phyloP scores from a whole-genome alignment of 345 rosid genomes.

The Aurinia saxatilis region DNA sequence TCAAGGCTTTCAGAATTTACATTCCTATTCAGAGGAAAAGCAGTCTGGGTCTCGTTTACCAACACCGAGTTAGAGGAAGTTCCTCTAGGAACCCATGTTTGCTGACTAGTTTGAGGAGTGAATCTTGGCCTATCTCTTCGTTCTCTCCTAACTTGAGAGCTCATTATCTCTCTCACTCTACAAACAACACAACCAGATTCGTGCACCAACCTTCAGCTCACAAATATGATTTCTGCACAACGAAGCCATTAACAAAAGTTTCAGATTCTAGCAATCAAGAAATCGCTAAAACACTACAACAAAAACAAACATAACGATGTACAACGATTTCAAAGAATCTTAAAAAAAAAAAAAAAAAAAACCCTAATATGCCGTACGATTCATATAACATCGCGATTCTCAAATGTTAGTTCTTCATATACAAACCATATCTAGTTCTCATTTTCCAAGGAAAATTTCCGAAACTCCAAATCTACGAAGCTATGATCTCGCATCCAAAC shows the following conservation, averaged over 20 bases:
- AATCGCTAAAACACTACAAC: not conserved
- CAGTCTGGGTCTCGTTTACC: not conserved
- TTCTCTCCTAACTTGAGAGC: slow-evolving; percentile 42
- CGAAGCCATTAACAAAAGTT: not conserved
- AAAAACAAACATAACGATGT: not conserved
- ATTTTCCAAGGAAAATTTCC: not conserved
- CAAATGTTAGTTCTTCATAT: not conserved
- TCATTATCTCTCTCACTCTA: slow-evolving; percentile 39
- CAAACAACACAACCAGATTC: not conserved
- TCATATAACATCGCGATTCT: not conserved
- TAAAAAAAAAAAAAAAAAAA: not conserved
- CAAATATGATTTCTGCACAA: not conserved
- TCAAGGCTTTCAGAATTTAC: slow-evolving; percentile 7
- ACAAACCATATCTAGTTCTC: too few species aligned
- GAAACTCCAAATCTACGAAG: not conserved
- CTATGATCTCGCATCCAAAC: not conserved
- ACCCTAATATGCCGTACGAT: not conserved
- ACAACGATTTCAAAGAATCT: not conserved
- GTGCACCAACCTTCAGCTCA: not conserved
- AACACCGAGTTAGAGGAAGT: slow-evolving; percentile 28
- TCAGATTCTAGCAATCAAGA: not conserved
- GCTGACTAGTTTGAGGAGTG: slow-evolving; percentile 33
- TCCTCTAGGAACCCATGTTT: slow-evolving; percentile 63
- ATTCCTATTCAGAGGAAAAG: not conserved
- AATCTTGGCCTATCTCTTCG: slow-evolving; percentile 42